Base-by-base conservation (phyloP, 2,329 filamentous ascomycete genomes). In the Beauveria australis region DNA sequence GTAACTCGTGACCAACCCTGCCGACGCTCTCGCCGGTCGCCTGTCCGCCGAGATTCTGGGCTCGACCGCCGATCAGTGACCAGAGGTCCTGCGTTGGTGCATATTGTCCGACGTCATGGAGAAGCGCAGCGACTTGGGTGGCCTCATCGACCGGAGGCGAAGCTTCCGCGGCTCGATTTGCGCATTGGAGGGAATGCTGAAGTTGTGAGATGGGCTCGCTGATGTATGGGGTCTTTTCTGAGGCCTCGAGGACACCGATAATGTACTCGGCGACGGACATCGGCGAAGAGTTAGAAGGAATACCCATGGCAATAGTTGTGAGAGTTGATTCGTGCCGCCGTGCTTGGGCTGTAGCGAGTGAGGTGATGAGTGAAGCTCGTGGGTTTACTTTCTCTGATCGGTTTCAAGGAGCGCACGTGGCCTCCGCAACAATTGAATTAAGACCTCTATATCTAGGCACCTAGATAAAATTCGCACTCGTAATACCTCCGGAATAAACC, bases 121-220 rank as follows among this genome's bases (percentile, higher is more conserved):
- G 62, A 5, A 66, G 62, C 3, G 64, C 64, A n/a, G 64, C 64
- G 40, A 66, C 57, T n/a, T 64, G 64, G 3, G 64, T 66, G 9
- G 53, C 55, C 44, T 66, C 63, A 49, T 66, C 64, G n/a, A 64
- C 64, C 10, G 63, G 47, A 14, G 64, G 63, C 10, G 41, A 37
- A 5, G 60, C 55, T 2, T 59, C 26, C 28, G 64, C 62, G 33
- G 64, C 64, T 44, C 54, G 63, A 8, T 55, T 56, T 8, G 63
- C 64, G 26, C 60, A 61, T 46, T 66, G 64, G 0, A 66, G 62
- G 18, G 63, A 63, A 47, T 66, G 64, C 40, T 66, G 62, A 0
- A 66, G 59, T n/a, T 66, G 64, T 1, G 64, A 64, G n/a, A 66
- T 66, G 49, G 48, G 49, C 40, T 66, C 64, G n/a, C 64, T 63